Evolutionary conservation across 495 filamentous ascomycete genomes (phyloP).

Genomic region (Daldinia vernicosa): DNA sequence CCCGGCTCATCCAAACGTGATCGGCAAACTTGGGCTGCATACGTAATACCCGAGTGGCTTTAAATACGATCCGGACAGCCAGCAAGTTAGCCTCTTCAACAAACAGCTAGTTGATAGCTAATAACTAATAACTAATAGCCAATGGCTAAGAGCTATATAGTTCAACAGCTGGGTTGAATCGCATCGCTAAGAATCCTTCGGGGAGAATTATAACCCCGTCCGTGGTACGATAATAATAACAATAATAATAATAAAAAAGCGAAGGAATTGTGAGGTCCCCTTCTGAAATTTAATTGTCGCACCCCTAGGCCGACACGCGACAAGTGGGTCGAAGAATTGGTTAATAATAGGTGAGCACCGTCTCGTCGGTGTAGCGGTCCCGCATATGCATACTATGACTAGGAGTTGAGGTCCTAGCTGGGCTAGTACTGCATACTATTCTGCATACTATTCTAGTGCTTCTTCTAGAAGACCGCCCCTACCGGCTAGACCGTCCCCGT

Average conservation of each 20-base stretch:
- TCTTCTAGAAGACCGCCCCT: slow-evolving; percentile 41
- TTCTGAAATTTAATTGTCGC: slow-evolving; percentile 29
- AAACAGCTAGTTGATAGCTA: background rate
- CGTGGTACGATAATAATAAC: slow-evolving; percentile 25
- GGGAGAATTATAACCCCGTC: slow-evolving; percentile 7
- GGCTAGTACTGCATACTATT: slow-evolving; percentile 36
- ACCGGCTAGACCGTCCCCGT: slow-evolving; percentile 39
- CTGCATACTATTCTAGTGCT: slow-evolving; percentile 43
- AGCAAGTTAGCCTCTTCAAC: slow-evolving; percentile 3
- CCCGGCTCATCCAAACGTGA: slow-evolving; percentile 19
- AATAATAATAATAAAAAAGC: background rate
- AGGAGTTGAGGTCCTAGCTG: slow-evolving; percentile 31
- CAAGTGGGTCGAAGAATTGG: slow-evolving; percentile 40
- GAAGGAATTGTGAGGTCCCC: slow-evolving; percentile 20
- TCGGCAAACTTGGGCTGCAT: slow-evolving; percentile 29
- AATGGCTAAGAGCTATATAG: too few relatives aligned
- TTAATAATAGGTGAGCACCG: slow-evolving; percentile 43
- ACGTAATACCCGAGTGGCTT: slow-evolving; percentile 18
- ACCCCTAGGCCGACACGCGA: slow-evolving; percentile 42
- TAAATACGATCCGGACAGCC: slow-evolving; percentile 7
- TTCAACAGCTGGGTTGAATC: background rate
- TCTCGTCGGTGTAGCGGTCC: slow-evolving; percentile 43
- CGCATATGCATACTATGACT: slow-evolving; percentile 37
- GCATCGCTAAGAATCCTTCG: background rate
- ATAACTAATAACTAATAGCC: background rate